These are phyloP conservation scores for sweet orange (Citrus sinensis) DNA, from an alignment of 345 rosid genomes.

Conservation along the genomic window DVS_A1.0 CM039161.1:3362501-3363000, in stretches of 20 bases:
- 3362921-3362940: slow-evolving; percentile 22
- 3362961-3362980: slow-evolving; percentile 7
- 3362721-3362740: no score
- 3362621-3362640: no score
- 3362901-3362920: slow-evolving; percentile 10
- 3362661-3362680: no score
- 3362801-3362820: no score
- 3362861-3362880: background rate
- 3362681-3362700: background rate
- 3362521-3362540: background rate
- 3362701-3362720: no score
- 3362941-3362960: slow-evolving; percentile 16
- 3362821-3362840: background rate
- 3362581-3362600: background rate
- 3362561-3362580: no score
- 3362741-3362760: no score
- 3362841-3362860: no score
- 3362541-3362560: background rate
- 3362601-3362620: background rate
- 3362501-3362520: background rate
- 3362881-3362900: background rate
- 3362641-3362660: background rate
- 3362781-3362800: background rate
- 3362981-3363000: slow-evolving; percentile 22
- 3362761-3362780: no score